phyloP scores from a whole-genome alignment of 345 rosid species.

The Melaleuca alternifolia region DNA sequence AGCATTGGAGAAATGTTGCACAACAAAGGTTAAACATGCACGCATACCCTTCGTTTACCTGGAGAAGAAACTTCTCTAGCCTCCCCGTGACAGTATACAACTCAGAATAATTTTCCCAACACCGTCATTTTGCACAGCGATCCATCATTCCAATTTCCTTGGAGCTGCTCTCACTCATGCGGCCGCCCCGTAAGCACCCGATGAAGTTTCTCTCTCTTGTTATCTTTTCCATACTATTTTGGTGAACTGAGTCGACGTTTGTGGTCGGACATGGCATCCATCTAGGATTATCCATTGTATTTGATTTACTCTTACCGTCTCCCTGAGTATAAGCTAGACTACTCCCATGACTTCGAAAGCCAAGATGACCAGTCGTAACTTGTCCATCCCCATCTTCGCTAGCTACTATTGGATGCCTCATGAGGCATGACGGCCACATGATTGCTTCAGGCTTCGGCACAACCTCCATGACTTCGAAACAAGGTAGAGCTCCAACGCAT shows the following conservation, averaged over 20 bases:
- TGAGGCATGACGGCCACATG: not conserved
- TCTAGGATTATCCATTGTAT: not conserved
- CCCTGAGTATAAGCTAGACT: not conserved
- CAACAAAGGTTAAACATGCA: not conserved
- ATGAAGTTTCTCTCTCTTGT: not conserved
- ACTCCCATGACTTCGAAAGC: not conserved
- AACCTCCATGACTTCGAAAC: no score
- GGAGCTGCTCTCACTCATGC: not conserved
- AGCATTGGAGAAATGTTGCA: not conserved
- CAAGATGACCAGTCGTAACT: not conserved
- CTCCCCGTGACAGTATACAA: not conserved
- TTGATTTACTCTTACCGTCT: not conserved
- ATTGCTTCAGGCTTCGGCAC: not conserved
- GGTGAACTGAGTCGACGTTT: not conserved
- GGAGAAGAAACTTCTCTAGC: not conserved
- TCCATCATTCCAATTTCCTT: not conserved
- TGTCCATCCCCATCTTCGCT: not conserved
- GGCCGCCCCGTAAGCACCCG: not conserved
- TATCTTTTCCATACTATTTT: not conserved
- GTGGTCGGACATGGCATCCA: not conserved
- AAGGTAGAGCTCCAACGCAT: no score
- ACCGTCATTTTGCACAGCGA: not conserved
- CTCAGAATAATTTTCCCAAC: not conserved
- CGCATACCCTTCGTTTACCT: not conserved
- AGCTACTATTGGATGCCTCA: not conserved